Base-by-base conservation (phyloP, 306 rosid species). In the Trifolium fragiferum region DNA sequence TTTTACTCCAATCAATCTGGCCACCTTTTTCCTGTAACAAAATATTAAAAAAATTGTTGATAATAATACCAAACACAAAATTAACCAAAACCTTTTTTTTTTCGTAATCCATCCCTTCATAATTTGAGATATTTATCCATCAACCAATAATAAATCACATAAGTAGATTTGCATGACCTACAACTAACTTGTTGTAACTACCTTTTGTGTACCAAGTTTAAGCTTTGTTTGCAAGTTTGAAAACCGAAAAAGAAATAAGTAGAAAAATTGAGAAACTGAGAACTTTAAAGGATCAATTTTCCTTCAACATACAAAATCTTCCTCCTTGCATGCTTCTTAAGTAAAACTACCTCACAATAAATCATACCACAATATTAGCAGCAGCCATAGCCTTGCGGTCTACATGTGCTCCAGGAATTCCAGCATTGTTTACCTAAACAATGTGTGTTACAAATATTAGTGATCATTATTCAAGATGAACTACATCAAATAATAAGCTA, bases 361-460 rank as follows among this genome's bases (percentile, higher is more conserved):
- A 18, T 8, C 19, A 47, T 38, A 62, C 38, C 50, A 43, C 62
- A 50, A 4, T 5, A 0, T 21, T 57, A 57, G 27, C 27, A 53
- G 25, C 78, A 70, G 27, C 59, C 25, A 53, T 21, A 19, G 59
- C 59, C 59, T 53, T 21, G 1, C 25, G 0, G 12, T 53, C 27
- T 0, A 19, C 14, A 1, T 53, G 2, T 18, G 21, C 59, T 53
- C 84, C 84, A 32, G 33, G 27, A 5, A 76, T 66, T 66, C 66
- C 84, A 44, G 81, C 84, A 71, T 81, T 76, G 71, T 81, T 81
- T 73, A 81, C 84, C 84, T 76, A 57, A 70, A 60, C 59, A 76
- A 35, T 63, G 44, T 12, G 40, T 37, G 2, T 37, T 30, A 68
- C 58, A 47, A 16, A 35, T 18, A 18, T 51, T 18, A 7, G 12